Evolutionary conservation across 1,139 yeast species (phyloP), one percentile per base, ranked within the genome.

Genomic region (Wickerhamiella infanticola): DNA sequence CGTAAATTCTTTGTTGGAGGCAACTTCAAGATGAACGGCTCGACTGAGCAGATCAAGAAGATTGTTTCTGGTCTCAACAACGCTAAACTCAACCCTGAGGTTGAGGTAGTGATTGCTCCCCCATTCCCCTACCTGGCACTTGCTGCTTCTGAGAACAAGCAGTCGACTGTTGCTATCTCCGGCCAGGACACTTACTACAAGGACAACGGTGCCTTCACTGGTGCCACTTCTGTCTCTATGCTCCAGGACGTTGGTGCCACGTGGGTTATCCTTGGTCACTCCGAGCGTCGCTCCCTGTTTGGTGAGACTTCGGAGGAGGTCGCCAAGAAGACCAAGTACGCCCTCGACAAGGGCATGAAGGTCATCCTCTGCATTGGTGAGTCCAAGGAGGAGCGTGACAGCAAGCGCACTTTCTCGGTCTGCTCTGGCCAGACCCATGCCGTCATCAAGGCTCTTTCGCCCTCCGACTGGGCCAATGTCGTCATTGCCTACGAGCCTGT

Each of bases 401-500:
- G 86, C 49, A 84, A 82, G 63, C 64, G 78, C 67, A 90, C 98
- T 60, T 74, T 88, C 61, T 75, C 79, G 29, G 94, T 93, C 52
- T 81, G 84, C 67, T 78, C 84, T 63, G 78, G 83, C 71, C 97
- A 90, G 76, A 75, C 90, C 65, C 76, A 79, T 57, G 96, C 97
- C 53, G 96, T 81, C 52, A 70, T 83, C 61, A 82, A 77, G 64
- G 72, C 80, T 57, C 80, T 88, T 54, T 67, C 74, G 59, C 48
- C 52, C 44, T 54, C 51, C 46, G 97, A 88, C 77, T 90, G 98
- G 98, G 63, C 81, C 55, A 75, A 83, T 68, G 74, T 90, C 58
- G 98, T 90, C 55, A 73, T 93, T 67, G 99, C 98, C 63, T 93
- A 93, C 72, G 98, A 90, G 73, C 99, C 99, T 60, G 95, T 90